Evolutionary conservation across 2,329 filamentous ascomycete genomes (phyloP), one percentile per base, ranked within the genome.

Genomic region (Lithohypha guttulata): DNA sequence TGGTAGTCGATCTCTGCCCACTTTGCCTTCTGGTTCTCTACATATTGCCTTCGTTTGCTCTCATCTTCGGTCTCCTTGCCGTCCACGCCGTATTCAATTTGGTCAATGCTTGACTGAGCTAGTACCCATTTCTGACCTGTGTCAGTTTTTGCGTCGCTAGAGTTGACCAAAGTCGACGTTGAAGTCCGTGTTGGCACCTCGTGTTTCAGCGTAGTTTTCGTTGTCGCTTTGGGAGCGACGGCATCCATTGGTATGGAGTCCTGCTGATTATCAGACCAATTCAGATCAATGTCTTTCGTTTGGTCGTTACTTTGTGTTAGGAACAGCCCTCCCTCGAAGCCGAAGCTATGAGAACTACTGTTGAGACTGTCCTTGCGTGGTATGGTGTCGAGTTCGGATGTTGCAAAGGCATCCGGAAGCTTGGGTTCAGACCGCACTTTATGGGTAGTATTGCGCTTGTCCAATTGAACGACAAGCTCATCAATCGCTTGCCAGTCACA

Each of bases 1-100:
- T n/a, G n/a, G 28, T 54, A 54, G 32, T 60, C 61, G 17, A 65
- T 54, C 19, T 56, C 59, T 17, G 59, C 55, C 59, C 60, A 63
- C 33, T 41, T 49, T 18, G 35, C 44, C 37, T 42, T 46, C 37
- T 51, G 43, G 15, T 48, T 37, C 27, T 49, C 47, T 13, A 50
- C 43, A 21, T 44, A 42, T 26, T 42, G 19, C 33, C 34, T 27
- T 31, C 38, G 15, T 21, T 46, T 31, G 13, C 42, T 25, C 30
- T 49, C 34, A 10, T 38, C 32, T 25, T 41, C 37, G 2, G 29
- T 41, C 33, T 47, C 44, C 4, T 14, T 10, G 14, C 29, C 20
- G 10, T 14, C 29, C 6, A 30, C 15, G 32, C 23, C 11, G 21
- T n/a, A 34, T 13, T 34, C 18, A 9, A 22, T 17, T 11, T 38